Evolutionary conservation across 2,329 filamentous ascomycete species (phyloP).

Genomic region (Pyrenophora teres): DNA sequence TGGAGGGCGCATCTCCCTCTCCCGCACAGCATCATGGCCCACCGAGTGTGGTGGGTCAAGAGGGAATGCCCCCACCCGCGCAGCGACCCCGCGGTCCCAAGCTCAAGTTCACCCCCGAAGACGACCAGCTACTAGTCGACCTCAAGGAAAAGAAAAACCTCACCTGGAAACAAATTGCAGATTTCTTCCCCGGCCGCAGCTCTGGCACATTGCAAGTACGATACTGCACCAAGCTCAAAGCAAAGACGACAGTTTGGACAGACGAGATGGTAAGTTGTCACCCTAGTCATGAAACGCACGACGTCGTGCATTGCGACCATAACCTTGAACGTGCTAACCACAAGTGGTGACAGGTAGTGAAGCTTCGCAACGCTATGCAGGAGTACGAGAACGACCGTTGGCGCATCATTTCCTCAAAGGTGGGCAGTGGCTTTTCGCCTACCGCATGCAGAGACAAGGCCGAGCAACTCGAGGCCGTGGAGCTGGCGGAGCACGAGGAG

Average conservation of each 20-base stretch:
- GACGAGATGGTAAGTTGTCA: slow-evolving; percentile 77
- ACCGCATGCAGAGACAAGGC: slow-evolving; percentile 84
- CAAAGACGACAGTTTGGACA: slow-evolving; percentile 91
- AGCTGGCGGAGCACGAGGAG: slow-evolving; percentile 29
- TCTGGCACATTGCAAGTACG: slow-evolving; percentile 91
- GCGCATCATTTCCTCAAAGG: slow-evolving; percentile 88
- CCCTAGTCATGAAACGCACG: slow-evolving; percentile 39
- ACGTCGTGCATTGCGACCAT: slow-evolving; percentile 40
- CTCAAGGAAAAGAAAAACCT: slow-evolving; percentile 93
- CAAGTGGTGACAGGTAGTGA: slow-evolving; percentile 65
- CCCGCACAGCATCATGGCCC: slow-evolving; percentile 60
- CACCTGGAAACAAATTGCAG: slow-evolving; percentile 97
- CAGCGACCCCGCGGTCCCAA: slow-evolving; percentile 83
- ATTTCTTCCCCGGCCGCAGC: slow-evolving; percentile 90
- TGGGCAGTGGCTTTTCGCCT: slow-evolving; percentile 87
- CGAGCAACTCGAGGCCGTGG: slow-evolving; percentile 58
- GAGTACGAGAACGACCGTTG: slow-evolving; percentile 92
- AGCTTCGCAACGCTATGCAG: slow-evolving; percentile 74
- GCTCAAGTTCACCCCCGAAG: slow-evolving; percentile 90
- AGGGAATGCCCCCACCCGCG: slow-evolving; percentile 84
- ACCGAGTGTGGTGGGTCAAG: slow-evolving; percentile 83
- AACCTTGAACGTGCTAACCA: slow-evolving; percentile 42
- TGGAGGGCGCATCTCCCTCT: slow-evolving; percentile 52
- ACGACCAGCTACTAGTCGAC: slow-evolving; percentile 85
- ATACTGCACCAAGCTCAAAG: slow-evolving; percentile 93